Base-by-base conservation (phyloP, 2,329 filamentous ascomycete species). In the Talaromyces sp. region DNA sequence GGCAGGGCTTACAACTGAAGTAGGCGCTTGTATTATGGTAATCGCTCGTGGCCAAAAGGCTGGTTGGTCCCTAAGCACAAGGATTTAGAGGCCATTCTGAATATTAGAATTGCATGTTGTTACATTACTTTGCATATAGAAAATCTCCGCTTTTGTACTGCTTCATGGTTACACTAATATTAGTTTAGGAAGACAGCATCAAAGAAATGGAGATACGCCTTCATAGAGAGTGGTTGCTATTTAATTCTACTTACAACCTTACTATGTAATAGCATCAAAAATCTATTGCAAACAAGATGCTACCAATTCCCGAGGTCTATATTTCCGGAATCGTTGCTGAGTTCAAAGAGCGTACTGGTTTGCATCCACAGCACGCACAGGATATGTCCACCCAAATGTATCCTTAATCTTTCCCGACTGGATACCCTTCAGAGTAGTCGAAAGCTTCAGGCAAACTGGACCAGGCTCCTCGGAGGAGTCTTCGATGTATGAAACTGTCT, bases 11-110 rank as follows among this genome's bases (percentile, higher is more conserved):
- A 53, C 51, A 5, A 35, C 51, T 53, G 51, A 37, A 13, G 35
- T 53, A 31, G 51, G 51, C 36, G 36, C 39, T 19, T 39, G 36
- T 31, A 53, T 53, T 21, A 53, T 53, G 51, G 28, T 40, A 28
- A 28, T 53, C 15, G 25, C 51, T 37, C 35, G 51, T 13, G 35
- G 51, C 15, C 39, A 21, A 25, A 53, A 53, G 35, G 39, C 51
- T 10, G 39, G 39, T 19, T 53, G 35, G 51, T 17, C 19, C 15
- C 40, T 53, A 9, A 28, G 28, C n/a, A 45, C 41, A 6, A 45
- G 17, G 41, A 45, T 45, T 28, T 45, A 45, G 41, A 28, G 41
- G 13, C 7, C 3, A 45, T 45, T 28, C n/a, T 21, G 13, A 22
- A 15, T 10, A 45, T 28, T 28, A 22, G 41, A 21, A 45, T 11